A percentile compares a stretch with the other conserved stretches of the same genome.
Evolutionary conservation across 129 eudicot genomes (phyloP).

Genomic region (Chrysanthemum seticuspe): DNA sequence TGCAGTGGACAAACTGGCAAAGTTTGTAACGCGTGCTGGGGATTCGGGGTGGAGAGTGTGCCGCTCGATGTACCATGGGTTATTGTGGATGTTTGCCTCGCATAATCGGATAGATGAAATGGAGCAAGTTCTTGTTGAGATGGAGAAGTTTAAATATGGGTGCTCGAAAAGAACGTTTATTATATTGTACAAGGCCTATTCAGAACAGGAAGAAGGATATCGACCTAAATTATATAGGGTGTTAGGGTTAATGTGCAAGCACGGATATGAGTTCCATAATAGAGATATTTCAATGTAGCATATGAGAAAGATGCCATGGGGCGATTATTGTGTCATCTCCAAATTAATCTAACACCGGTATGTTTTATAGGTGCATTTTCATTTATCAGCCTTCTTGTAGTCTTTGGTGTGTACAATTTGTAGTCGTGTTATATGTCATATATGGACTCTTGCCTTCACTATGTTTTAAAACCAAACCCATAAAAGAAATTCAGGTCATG

Average conservation of each 20-base stretch:
- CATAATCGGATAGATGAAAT: slow-evolving; percentile 70
- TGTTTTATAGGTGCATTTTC: slow-evolving; percentile 1
- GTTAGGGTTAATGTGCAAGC: slow-evolving; percentile 62
- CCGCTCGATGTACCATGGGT: slow-evolving; percentile 68
- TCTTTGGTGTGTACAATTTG: too few relatives aligned
- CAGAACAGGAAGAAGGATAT: slow-evolving; percentile 40
- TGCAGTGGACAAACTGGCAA: slow-evolving; percentile 67
- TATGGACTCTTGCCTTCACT: too few relatives aligned
- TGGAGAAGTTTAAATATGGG: slow-evolving; percentile 50
- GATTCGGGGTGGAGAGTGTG: slow-evolving; percentile 72
- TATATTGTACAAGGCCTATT: slow-evolving; percentile 61
- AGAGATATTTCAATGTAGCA: neutral
- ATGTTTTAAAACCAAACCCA: too few relatives aligned
- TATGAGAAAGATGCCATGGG: neutral
- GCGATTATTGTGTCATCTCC: neutral
- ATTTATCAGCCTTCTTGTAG: neutral
- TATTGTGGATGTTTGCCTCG: slow-evolving; percentile 61
- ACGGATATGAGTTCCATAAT: slow-evolving; percentile 46
- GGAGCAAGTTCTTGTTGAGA: slow-evolving; percentile 81
- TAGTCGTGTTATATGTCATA: too few relatives aligned
- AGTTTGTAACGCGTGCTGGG: slow-evolving; percentile 63
- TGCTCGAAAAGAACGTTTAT: slow-evolving; percentile 48
- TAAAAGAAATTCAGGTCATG: too few relatives aligned
- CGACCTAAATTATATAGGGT: slow-evolving; percentile 45
- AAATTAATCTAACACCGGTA: neutral